phyloP scores from a whole-genome alignment of 768 basidiomycete species.

The Hericium erinaceus region DNA sequence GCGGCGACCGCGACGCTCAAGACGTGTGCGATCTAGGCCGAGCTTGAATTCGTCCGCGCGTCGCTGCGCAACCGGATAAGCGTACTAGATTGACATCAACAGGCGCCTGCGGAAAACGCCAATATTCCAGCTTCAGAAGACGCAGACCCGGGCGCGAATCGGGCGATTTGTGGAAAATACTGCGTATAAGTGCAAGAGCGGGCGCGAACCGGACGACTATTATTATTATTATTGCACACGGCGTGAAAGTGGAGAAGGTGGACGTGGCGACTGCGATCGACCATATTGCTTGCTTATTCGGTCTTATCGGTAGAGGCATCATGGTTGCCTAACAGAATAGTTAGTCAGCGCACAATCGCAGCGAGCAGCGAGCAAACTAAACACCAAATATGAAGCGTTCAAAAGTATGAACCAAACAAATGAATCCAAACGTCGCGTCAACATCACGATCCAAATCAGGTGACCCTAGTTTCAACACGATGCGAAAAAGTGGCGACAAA shows the following conservation, averaged over 20 bases:
- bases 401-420: too few relatives aligned
- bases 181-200: slow-evolving; percentile 29
- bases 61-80: slow-evolving; percentile 80
- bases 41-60: slow-evolving; percentile 79
- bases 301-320: slow-evolving; percentile 8
- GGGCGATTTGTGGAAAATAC: slow-evolving; percentile 74
- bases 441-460: too few relatives aligned
- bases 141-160: slow-evolving; percentile 61
- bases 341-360: too few relatives aligned
- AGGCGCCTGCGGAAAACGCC: slow-evolving; percentile 90
- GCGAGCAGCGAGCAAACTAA: too few relatives aligned
- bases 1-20: slow-evolving; percentile 82
- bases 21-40: slow-evolving; percentile 77
- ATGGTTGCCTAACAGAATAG: not conserved
- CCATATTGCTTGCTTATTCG: slow-evolving; percentile 43
- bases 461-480: too few relatives aligned
- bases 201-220: slow-evolving; percentile 30
- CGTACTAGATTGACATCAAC: slow-evolving; percentile 80
- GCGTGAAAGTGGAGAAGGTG: slow-evolving; percentile 84
- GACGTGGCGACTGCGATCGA: slow-evolving; percentile 99
- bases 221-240: slow-evolving; percentile 44
- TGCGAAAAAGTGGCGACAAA: too few relatives aligned
- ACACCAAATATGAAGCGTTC: too few relatives aligned
- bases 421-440: too few relatives aligned
- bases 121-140: slow-evolving; percentile 66